Percentiles rank a stretch among this genome's conserved stretches.
These are phyloP conservation scores for Pseudogymnoascus sp. DNA, from an alignment of 2,329 filamentous ascomycete species.

Conservation along the genomic window DNA sequence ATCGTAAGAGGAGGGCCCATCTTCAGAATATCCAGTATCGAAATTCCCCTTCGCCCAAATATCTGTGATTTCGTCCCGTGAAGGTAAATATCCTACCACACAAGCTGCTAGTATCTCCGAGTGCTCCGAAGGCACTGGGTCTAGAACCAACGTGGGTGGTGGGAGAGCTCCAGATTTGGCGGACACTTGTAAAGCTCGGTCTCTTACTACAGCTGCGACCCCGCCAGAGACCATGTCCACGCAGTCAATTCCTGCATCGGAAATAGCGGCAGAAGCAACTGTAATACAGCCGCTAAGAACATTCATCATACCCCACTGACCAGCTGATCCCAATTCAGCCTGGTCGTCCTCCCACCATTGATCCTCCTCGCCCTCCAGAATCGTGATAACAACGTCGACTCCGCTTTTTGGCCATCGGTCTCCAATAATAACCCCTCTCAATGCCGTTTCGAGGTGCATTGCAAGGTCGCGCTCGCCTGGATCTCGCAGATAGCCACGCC, in stretches of 20 bases:
- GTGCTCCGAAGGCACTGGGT: constrained; percentile 78
- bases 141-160: constrained; percentile 52
- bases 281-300: constrained; percentile 88
- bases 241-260: constrained; percentile 92
- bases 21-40: constrained; percentile 34
- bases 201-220: constrained; percentile 68
- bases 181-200: constrained; percentile 24
- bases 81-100: constrained; percentile 81
- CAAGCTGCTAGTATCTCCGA: constrained; percentile 70
- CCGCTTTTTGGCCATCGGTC: constrained; percentile 98
- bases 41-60: constrained; percentile 82
- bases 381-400: constrained; percentile 87
- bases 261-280: constrained; percentile 83
- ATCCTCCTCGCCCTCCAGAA: constrained; percentile 89
- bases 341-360: constrained; percentile 53
- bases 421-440: constrained; percentile 82
- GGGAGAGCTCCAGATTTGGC: constrained; percentile 19
- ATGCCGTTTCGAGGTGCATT: constrained; percentile 81
- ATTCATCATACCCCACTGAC: constrained; percentile 83
- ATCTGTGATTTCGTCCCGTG: constrained; percentile 84
- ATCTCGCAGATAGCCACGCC: constrained; percentile 81
- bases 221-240: constrained; percentile 85
- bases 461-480: constrained; percentile 80
- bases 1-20: constrained; percentile 37
- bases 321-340: constrained; percentile 42